Conservation (phyloP, 179 eudicot genomes). For the Silene noctiflora region DNA sequence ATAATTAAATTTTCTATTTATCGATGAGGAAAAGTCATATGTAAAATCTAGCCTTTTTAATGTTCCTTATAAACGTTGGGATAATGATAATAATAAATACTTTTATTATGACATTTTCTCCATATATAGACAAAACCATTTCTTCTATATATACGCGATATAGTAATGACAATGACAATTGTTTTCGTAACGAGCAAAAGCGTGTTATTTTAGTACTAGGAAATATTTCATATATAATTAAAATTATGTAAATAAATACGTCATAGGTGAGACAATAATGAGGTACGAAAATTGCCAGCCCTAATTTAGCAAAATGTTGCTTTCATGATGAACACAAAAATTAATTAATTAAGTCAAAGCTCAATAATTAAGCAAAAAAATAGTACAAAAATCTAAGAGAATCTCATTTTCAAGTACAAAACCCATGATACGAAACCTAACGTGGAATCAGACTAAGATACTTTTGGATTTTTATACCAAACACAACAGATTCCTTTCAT, state of each 20-base stretch:
- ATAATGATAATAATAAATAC: background rate
- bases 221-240: background rate
- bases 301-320: slow-evolving; percentile 12
- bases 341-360: slow-evolving; percentile 12
- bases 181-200: background rate
- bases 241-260: background rate
- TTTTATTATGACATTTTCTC: background rate
- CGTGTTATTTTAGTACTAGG: slow-evolving; percentile 3
- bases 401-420: slow-evolving; percentile 11
- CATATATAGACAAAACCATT: background rate
- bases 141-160: background rate
- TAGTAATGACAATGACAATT: background rate
- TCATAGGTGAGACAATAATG: background rate
- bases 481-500: slow-evolving; percentile 13
- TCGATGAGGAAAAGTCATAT: background rate
- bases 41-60: background rate
- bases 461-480: background rate
- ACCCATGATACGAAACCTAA: slow-evolving; percentile 12
- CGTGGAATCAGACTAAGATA: slow-evolving; percentile 16
- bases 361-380: slow-evolving; percentile 18
- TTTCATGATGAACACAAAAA: slow-evolving; percentile 5
- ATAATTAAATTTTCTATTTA: no score
- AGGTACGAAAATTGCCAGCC: slow-evolving; percentile 9
- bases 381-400: background rate
- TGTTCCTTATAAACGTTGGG: background rate